Base-by-base conservation (phyloP, 345 rosid genomes). In the Arabis hirsuta region DNA sequence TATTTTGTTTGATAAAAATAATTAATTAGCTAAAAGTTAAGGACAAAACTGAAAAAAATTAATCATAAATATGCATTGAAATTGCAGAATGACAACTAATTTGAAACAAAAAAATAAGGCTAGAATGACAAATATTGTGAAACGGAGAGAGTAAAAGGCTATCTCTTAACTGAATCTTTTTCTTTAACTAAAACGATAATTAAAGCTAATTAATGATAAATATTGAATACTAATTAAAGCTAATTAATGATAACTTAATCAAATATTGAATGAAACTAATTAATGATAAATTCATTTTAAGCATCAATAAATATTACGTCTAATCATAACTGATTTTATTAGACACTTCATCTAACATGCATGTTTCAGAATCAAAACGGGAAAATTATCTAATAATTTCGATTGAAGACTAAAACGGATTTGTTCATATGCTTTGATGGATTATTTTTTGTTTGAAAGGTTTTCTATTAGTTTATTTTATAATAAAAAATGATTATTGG, bases 261-360 rank as follows among this genome's bases (percentile, higher is more conserved):
- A 69, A 69, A 55, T 27, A 55, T 3, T 39, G 79, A 63, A 47
- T 55, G 61, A 39, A 62, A 62, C 39, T 61, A 70, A 63, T 22
- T 39, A 24, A 56, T 39, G 29, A 62, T 42, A 34, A 16, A 16
- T 19, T 55, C 14, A 56, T 38, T 70, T 55, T 55, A 69, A 55
- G 50, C 34, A 43, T 43, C 50, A 48, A 41, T 64, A 64, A 70
- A 52, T 56, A 76, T 46, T 48, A 41, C 45, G 34, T 63, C 57
- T 70, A 63, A 44, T 70, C 76, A 14, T 55, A 76, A 76, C 71
- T 41, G 12, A 42, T 29, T 36, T 57, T 76, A 76, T 64, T 41
- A 64, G 76, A 76, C 76, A 14, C 51, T 76, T 57, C 62, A 76
- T 64, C 80, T 57, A 64, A 57, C 62, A n/a, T n/a, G 62, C 38